Percentiles rank a stretch among this genome's conserved stretches.
Evolutionary conservation across 164 flowering plant species (phyloP).

Genomic region (Magnolia sinica): DNA sequence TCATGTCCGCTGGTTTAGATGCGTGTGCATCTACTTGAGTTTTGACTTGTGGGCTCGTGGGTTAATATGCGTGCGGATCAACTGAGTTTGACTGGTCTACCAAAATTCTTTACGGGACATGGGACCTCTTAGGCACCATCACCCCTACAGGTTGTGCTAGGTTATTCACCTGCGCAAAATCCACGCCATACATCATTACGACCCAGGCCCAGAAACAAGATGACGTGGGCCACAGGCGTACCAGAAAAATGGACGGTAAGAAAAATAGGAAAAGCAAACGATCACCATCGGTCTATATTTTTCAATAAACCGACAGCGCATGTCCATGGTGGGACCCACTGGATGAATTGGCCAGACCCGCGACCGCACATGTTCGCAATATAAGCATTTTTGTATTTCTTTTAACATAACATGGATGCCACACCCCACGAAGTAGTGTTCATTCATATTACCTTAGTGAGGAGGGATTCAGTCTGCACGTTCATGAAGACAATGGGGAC

Average conservation of each 20-base stretch:
- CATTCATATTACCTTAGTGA: constrained; percentile 66
- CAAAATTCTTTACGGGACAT: too few species aligned
- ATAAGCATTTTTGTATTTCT: too few species aligned
- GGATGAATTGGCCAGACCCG: too few species aligned
- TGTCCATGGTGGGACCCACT: not conserved
- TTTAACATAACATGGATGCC: not conserved
- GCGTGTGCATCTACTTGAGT: too few species aligned
- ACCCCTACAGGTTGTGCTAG: too few species aligned
- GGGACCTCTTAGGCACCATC: too few species aligned
- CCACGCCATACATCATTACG: not conserved
- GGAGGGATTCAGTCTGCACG: constrained; percentile 91
- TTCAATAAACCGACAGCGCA: not conserved
- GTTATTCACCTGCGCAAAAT: not conserved
- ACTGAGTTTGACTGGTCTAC: too few species aligned
- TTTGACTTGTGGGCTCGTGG: too few species aligned
- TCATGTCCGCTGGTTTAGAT: too few species aligned
- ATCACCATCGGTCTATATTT: not conserved
- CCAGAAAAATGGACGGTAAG: not conserved
- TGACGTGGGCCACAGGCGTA: not conserved
- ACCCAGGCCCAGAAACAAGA: not conserved
- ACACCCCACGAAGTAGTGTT: not conserved
- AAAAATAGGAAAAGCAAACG: too few species aligned
- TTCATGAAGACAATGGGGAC: constrained; percentile 79
- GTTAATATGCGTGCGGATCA: too few species aligned
- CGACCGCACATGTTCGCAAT: too few species aligned